Percentiles rank a stretch among this genome's conserved stretches.
Evolutionary conservation across 164 flowering plant species (phyloP).

Genomic region (Nelumbo lutea): DNA sequence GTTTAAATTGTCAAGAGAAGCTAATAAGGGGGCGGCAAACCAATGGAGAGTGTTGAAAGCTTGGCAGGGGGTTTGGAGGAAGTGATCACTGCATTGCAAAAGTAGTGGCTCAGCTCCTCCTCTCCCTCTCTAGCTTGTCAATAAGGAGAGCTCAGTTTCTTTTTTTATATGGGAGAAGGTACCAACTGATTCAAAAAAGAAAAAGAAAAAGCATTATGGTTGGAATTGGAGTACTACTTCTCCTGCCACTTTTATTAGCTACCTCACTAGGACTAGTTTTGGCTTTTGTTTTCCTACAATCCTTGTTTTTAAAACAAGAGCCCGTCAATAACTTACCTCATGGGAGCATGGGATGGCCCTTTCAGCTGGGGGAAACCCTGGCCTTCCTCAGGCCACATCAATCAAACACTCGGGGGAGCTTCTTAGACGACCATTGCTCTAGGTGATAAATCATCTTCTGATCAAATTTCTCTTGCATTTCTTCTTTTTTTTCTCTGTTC

Average conservation of each 20-base stretch:
- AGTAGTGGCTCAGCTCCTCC: constrained; percentile 1
- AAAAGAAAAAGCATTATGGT: constrained; percentile 15
- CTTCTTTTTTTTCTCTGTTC: not conserved
- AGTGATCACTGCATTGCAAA: not conserved
- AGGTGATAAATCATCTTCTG: constrained; percentile 29
- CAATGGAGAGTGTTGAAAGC: not conserved
- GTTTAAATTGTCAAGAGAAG: not conserved
- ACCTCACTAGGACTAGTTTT: constrained; percentile 24
- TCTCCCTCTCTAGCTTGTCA: not conserved
- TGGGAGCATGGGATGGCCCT: constrained; percentile 79
- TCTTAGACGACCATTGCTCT: constrained; percentile 54
- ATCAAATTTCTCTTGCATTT: not conserved
- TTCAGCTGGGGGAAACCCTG: constrained; percentile 57
- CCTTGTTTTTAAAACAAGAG: constrained; percentile 15
- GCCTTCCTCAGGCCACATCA: constrained; percentile 61
- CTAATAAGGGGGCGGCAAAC: not conserved
- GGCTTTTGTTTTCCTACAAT: constrained; percentile 13
- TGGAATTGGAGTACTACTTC: not conserved
- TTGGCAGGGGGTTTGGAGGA: not conserved
- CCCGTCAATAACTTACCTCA: constrained; percentile 30
- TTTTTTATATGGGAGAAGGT: constrained; percentile 4
- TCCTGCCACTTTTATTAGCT: constrained; percentile 15
- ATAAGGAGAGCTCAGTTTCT: not conserved
- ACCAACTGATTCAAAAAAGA: not conserved
- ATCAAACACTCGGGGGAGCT: constrained; percentile 52